Base-by-base conservation (phyloP, 2,329 filamentous ascomycete species). In the Colletotrichum eremochloae region DNA sequence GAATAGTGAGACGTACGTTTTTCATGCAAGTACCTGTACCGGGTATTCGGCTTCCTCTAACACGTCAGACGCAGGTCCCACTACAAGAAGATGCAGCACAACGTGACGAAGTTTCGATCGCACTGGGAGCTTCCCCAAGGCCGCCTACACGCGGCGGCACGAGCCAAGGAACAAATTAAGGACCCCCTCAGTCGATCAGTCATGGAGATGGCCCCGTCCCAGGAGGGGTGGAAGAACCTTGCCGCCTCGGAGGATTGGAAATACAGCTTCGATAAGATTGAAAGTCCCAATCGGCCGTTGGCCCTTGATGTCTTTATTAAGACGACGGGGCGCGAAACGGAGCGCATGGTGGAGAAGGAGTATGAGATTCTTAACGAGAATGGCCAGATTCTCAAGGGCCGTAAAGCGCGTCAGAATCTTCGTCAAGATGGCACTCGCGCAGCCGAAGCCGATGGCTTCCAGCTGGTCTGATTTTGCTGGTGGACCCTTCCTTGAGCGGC, bases 291-390 rank as follows among this genome's bases (percentile, higher is more conserved):
- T 55, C 77, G 77, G 67, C 79, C 82, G 3, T 73, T 85, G 63
- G 80, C 83, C 12, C 81, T 86, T 1, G 81, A 82, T 20, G 75
- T 81, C 36, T 83, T 82, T 64, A 76, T 83, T 68, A 83, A 82
- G 68, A 81, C 77, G 68, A 79, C 65, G 74, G 80, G 76, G 2
- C 76, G 79, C 3, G 83, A 81, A 62, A 86, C 83, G 42, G 84
- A 86, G 77, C 82, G 81, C 74, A 77, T 86, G 63, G 81, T 86
- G 53, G 83, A 85, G 78, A 83, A 83, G 75, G 85, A 86, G 77
- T 86, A 86, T 74, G 84, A 85, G 77, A 81, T 86, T 38, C 74
- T 86, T 18, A 84, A 86, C 74, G 79, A 74, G 74, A 84, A 86
- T 56, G 85, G 85, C 29, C 81, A 86, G 50, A 77, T 82, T 2